phyloP scores from a whole-genome alignment of 2,329 filamentous ascomycete genomes.

The Xylariaceae sp. region DNA sequence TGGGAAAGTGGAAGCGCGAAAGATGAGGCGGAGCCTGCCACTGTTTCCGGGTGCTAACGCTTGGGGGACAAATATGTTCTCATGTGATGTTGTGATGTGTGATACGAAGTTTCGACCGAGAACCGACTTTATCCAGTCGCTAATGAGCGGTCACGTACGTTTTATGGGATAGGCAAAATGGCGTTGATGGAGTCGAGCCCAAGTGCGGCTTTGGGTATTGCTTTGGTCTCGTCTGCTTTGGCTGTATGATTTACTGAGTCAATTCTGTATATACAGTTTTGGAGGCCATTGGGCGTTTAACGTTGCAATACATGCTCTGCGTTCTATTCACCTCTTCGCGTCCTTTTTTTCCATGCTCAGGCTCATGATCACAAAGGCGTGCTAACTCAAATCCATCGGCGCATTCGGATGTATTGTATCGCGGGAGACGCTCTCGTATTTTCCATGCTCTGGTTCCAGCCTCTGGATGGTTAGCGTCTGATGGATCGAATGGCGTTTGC shows the following conservation, averaged over 20 bases:
- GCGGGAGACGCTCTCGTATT: too few relatives aligned
- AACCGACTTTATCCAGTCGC: constrained; percentile 5
- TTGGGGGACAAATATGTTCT: not conserved
- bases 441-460: too few relatives aligned
- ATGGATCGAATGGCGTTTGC: too few relatives aligned
- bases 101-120: too few relatives aligned
- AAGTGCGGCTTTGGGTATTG: not conserved
- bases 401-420: too few relatives aligned
- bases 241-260: constrained; percentile 4
- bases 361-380: too few relatives aligned
- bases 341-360: too few relatives aligned
- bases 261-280: constrained; percentile 14
- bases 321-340: too few relatives aligned
- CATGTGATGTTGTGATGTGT: not conserved
- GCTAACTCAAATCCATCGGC: too few relatives aligned
- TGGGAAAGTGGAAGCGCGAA: constrained; percentile 67
- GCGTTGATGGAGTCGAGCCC: constrained; percentile 7
- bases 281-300: constrained; percentile 4
- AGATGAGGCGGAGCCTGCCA: constrained; percentile 44
- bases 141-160: constrained; percentile 12
- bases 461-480: too few relatives aligned
- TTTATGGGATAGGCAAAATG: constrained; percentile 3
- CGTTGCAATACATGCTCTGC: too few relatives aligned
- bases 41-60: constrained; percentile 16
- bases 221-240: constrained; percentile 1